phyloP scores from a whole-genome alignment of 2,329 filamentous ascomycete genomes.

The Fusarium continuum region DNA sequence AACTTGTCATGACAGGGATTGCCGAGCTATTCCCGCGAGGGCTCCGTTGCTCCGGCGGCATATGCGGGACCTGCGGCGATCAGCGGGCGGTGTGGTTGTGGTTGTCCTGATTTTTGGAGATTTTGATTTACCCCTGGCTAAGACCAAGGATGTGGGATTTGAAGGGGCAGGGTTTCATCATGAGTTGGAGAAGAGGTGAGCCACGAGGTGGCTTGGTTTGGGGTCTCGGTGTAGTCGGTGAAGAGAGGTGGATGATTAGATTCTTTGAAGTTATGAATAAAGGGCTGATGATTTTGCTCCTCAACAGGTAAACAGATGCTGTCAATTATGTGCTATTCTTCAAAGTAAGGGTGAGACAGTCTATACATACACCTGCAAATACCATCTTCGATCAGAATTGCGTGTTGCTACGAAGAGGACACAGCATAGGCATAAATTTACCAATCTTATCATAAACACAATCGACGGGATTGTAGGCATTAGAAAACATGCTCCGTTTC shows the following conservation, averaged over 20 bases:
- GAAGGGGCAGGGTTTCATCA: not conserved
- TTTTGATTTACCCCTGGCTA: constrained; percentile 17
- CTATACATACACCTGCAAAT: too few relatives aligned
- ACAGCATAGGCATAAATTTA: too few relatives aligned
- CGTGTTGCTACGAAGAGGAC: too few relatives aligned
- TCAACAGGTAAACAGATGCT: too few relatives aligned
- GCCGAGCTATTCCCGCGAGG: constrained; percentile 40
- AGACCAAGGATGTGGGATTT: too few relatives aligned
- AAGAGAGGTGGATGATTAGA: not conserved
- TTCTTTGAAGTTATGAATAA: too few relatives aligned
- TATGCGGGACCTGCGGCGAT: constrained; percentile 29
- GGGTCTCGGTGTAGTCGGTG: constrained; percentile 1
- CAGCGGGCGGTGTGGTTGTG: constrained; percentile 11
- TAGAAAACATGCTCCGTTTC: not conserved
- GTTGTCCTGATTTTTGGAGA: constrained; percentile 5
- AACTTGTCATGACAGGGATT: constrained; percentile 9
- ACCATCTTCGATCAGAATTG: too few relatives aligned
- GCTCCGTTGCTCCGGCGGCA: constrained; percentile 33
- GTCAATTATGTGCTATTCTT: too few relatives aligned
- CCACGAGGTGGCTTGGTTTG: constrained; percentile 20
- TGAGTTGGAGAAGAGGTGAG: constrained; percentile 23
- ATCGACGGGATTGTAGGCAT: not conserved
- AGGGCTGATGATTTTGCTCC: too few relatives aligned
- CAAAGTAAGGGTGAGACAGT: too few relatives aligned
- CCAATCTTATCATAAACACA: not conserved